phyloP scores from a whole-genome alignment of 352 stramenopile species.

The Phytophthora colocasiae region DNA sequence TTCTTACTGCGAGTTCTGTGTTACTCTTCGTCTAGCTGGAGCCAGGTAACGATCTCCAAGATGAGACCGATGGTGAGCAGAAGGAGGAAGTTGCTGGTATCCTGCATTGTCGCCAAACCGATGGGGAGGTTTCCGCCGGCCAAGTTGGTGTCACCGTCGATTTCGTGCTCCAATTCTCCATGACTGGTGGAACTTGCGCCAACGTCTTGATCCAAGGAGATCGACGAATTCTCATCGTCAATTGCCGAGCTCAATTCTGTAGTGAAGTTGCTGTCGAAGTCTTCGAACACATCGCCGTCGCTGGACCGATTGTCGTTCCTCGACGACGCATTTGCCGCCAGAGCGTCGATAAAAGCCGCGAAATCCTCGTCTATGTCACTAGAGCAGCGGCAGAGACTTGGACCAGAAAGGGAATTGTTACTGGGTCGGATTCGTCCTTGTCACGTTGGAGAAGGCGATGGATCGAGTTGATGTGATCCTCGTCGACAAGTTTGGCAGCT shows the following conservation, averaged over 20 bases:
- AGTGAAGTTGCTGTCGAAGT: conserved; percentile 6
- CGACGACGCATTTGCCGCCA: background rate
- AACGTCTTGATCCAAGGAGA: conserved; percentile 8
- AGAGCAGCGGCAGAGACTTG: background rate
- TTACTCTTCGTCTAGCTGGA: too few relatives aligned
- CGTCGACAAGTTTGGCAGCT: background rate
- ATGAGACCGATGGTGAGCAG: background rate
- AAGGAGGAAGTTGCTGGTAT: background rate
- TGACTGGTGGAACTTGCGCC: conserved; percentile 4
- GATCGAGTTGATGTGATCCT: conserved; percentile 3
- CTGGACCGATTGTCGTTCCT: background rate
- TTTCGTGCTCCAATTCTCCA: background rate
- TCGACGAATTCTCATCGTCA: conserved; percentile 3
- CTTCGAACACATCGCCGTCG: conserved; percentile 3
- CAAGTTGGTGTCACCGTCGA: conserved; percentile 22
- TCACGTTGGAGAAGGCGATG: conserved; percentile 14
- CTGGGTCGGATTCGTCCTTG: conserved; percentile 4
- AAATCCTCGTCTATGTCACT: conserved; percentile 7
- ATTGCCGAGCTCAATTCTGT: conserved; percentile 1
- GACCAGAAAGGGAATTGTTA: conserved; percentile 11
- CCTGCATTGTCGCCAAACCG: background rate
- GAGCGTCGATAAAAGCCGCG: conserved; percentile 15
- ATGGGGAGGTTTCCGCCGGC: background rate
- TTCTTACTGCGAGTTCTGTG: too few relatives aligned
- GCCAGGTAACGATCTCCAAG: background rate